These are phyloP conservation scores for Aspergillus udagawae DNA, from an alignment of 2,329 filamentous ascomycete species.

Conservation along the genomic window DNA sequence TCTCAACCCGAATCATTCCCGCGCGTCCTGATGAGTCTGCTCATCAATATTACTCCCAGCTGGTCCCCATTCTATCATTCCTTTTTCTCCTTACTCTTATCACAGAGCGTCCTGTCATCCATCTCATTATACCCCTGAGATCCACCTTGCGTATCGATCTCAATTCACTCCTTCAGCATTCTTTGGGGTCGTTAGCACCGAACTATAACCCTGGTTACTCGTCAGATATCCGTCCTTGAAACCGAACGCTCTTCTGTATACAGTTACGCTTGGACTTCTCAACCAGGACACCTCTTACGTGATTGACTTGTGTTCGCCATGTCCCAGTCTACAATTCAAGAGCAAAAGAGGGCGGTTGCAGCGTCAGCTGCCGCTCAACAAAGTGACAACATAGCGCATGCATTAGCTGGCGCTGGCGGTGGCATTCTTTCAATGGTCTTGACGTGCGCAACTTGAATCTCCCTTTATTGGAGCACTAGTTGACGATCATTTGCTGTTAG, in stretches of 20 bases:
- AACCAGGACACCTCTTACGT: background rate
- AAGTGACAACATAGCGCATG: conserved; percentile 95
- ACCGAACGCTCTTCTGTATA: background rate
- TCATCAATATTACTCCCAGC: background rate
- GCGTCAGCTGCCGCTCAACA: conserved; percentile 68
- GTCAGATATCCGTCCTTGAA: background rate
- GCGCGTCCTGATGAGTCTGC: conserved; percentile 2
- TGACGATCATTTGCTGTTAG: conserved; percentile 43
- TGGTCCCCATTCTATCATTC: conserved; percentile 9
- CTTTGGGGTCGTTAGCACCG: background rate
- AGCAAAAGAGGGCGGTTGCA: conserved; percentile 36
- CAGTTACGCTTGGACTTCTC: background rate
- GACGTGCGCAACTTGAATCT: conserved; percentile 57
- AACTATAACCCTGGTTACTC: background rate
- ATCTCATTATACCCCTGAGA: conserved; percentile 4
- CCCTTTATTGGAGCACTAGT: conserved; percentile 4
- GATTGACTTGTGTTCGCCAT: conserved; percentile 21
- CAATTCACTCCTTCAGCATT: background rate
- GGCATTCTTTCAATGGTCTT: conserved; percentile 93
- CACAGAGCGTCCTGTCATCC: background rate
- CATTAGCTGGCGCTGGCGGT: conserved; percentile 85
- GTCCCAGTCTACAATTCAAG: conserved; percentile 38
- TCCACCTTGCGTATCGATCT: background rate
- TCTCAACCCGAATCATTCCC: conserved; percentile 29
- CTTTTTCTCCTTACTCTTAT: background rate